Percentiles rank a stretch among this genome's conserved stretches.
phyloP scores from a whole-genome alignment of 345 rosid genomes.

The Lumnitzera littorea region DNA sequence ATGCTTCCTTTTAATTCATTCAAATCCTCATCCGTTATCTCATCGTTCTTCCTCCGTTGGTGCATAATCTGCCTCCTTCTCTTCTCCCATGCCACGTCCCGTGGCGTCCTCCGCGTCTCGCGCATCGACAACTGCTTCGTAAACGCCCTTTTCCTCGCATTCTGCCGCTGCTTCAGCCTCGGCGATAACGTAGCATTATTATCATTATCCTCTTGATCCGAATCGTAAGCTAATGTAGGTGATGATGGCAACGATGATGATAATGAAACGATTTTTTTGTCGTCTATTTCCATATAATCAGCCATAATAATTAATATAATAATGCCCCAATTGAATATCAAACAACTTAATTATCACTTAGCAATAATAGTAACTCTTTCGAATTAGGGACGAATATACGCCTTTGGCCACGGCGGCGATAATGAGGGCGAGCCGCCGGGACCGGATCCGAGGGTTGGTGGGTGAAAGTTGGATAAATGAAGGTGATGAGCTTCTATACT shows the following conservation, averaged over 20 bases:
- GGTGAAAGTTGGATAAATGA: no score
- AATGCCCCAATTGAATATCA: no score
- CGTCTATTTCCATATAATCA: not conserved
- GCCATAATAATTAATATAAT: no score
- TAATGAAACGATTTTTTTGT: not conserved
- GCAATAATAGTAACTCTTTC: no score
- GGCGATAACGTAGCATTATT: no score
- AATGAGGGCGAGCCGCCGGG: no score
- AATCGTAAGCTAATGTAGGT: constrained; percentile 11
- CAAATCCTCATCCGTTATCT: constrained; percentile 75
- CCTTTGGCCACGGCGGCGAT: no score
- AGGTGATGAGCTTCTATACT: no score
- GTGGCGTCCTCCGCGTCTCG: constrained; percentile 74
- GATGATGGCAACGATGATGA: constrained; percentile 9
- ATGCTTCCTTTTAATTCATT: constrained; percentile 84
- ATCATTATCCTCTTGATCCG: constrained; percentile 22
- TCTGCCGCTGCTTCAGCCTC: constrained; percentile 19
- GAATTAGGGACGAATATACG: no score
- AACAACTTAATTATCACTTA: no score
- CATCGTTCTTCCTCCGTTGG: constrained; percentile 34
- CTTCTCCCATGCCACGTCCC: constrained; percentile 84
- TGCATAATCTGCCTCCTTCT: constrained; percentile 57
- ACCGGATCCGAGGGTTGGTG: no score
- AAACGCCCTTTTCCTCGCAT: constrained; percentile 35
- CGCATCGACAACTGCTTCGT: constrained; percentile 78